phyloP scores from a whole-genome alignment of 2,329 filamentous ascomycete genomes.

The Pseudogymnoascus sp. region DNA sequence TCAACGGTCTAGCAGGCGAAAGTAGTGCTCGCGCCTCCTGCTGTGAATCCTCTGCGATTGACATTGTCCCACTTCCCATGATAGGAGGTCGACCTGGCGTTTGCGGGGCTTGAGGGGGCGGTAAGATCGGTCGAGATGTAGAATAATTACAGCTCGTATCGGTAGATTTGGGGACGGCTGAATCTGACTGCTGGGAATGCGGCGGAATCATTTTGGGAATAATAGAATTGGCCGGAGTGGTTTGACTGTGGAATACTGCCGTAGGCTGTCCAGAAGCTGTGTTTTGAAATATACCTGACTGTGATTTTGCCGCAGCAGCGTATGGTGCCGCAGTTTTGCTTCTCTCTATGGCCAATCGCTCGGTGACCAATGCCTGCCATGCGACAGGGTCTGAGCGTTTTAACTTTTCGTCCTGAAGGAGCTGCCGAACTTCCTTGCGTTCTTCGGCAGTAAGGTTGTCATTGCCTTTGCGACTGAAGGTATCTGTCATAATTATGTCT shows the following conservation, averaged over 20 bases:
- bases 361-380: not conserved
- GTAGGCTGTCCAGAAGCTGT: not conserved
- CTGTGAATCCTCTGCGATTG: not conserved
- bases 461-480: constrained; percentile 61
- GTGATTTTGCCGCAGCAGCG: not conserved
- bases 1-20: not conserved
- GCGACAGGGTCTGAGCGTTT: constrained; percentile 21
- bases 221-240: not conserved
- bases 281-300: not conserved
- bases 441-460: constrained; percentile 57
- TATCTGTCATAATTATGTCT: constrained; percentile 59
- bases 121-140: not conserved
- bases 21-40: not conserved
- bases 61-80: not conserved
- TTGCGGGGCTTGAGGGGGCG: not conserved
- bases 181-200: not conserved
- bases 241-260: not conserved
- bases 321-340: not conserved
- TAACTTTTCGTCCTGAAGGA: constrained; percentile 30
- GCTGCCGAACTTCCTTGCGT: constrained; percentile 41
- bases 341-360: not conserved
- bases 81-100: not conserved
- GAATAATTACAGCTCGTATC: not conserved
- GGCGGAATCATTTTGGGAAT: not conserved
- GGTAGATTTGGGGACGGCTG: not conserved